These are phyloP conservation scores for Discostella pseudostelligera DNA, from an alignment of 108 stramenopile species.

Conservation along the genomic window DNA sequence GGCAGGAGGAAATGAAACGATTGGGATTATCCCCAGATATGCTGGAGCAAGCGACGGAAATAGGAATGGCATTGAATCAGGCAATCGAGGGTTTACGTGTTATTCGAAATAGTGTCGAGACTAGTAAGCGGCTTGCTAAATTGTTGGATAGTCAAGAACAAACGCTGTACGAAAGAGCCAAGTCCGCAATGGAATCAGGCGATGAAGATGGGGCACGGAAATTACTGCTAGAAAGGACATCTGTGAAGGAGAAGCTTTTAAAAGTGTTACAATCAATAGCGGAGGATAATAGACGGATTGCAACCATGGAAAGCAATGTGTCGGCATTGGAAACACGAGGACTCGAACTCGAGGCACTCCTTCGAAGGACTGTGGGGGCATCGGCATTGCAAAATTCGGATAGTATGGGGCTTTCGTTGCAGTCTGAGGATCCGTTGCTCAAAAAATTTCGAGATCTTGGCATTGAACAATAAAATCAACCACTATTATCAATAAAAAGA, in stretches of 20 bases:
- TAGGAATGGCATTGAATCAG: constrained; percentile 60
- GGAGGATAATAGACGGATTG: constrained; percentile 63
- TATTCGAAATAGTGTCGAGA: constrained; percentile 60
- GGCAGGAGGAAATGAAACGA: constrained; percentile 74
- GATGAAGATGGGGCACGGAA: constrained; percentile 66
- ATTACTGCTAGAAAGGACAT: constrained; percentile 58
- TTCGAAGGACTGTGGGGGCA: constrained; percentile 71
- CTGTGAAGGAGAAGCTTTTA: constrained; percentile 65
- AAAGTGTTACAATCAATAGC: constrained; percentile 54
- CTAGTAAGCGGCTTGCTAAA: constrained; percentile 65
- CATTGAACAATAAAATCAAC: constrained; percentile 18
- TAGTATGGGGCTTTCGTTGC: constrained; percentile 45
- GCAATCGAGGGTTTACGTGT: constrained; percentile 65
- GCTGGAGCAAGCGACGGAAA: constrained; percentile 69
- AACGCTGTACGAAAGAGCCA: constrained; percentile 68
- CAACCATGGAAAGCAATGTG: constrained; percentile 69
- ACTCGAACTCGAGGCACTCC: constrained; percentile 65
- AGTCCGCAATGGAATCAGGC: constrained; percentile 46
- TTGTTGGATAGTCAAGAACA: constrained; percentile 55
- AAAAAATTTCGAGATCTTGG: constrained; percentile 79
- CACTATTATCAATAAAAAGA: too few relatives aligned
- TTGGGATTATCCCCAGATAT: constrained; percentile 75
- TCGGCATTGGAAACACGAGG: constrained; percentile 66
- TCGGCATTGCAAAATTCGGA: constrained; percentile 48
- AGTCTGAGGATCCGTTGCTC: constrained; percentile 72